Conservation (phyloP, 192 early-diverging fungal species). For the Funneliformis geosporum region DNA sequence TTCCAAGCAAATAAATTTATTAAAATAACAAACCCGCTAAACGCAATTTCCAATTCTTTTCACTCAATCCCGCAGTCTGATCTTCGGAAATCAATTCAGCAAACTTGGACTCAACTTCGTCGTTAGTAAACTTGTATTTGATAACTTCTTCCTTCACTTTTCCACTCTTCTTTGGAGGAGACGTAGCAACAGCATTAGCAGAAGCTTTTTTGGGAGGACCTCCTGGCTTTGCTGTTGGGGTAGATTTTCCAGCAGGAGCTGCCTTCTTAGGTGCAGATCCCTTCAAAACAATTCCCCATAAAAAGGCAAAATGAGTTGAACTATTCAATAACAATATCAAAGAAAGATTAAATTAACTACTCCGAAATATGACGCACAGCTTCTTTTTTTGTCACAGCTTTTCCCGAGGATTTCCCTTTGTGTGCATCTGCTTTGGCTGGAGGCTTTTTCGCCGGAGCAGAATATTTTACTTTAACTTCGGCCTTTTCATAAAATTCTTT, state of each 20-base stretch:
- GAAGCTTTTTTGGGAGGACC: conserved; percentile 29
- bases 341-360: not conserved
- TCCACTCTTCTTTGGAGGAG: conserved; percentile 42
- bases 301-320: conserved; percentile 9
- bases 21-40: conserved; percentile 59
- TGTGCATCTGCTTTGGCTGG: conserved; percentile 27
- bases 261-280: conserved; percentile 34
- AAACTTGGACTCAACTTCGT: conserved; percentile 68
- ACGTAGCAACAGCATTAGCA: conserved; percentile 36
- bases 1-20: not conserved
- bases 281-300: conserved; percentile 1
- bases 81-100: conserved; percentile 62
- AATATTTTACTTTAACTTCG: conserved; percentile 68
- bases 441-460: conserved; percentile 49
- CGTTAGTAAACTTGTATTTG: conserved; percentile 69
- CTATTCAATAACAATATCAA: not conserved
- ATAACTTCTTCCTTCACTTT: conserved; percentile 58
- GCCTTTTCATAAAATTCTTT: conserved; percentile 89
- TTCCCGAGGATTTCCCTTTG: conserved; percentile 6
- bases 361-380: conserved; percentile 16
- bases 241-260: conserved; percentile 28
- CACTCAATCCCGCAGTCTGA: conserved; percentile 62
- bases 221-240: conserved; percentile 31
- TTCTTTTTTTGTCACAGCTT: not conserved
- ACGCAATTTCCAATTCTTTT: conserved; percentile 85